Base-by-base conservation (phyloP, 768 basidiomycete species). In the Amyloporia xantha region DNA sequence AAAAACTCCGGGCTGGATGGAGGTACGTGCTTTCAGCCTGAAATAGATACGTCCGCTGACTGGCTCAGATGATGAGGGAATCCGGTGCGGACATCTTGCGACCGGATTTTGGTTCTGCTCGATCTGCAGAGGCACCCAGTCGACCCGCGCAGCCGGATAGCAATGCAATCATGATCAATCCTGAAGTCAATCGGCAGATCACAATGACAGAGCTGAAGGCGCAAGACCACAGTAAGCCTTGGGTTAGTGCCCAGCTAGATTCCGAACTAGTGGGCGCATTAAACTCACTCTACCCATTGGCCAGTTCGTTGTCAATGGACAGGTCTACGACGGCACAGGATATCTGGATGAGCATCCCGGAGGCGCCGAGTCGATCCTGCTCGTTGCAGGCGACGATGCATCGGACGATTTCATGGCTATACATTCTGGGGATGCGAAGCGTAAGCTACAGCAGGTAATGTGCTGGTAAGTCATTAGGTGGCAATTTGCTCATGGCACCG, bases 381-480 rank as follows among this genome's bases (percentile, higher is more conserved):
- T 77, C 17, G 72, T 76, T 9, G 79, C 79, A 1, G 79, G 79
- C 0, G 69, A 79, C 52, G 81, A 84, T 52, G 75, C 76, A 2
- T 76, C 78, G 1, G 81, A 83, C 12, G 81, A 84, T 50, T 84
- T 82, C 60, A 68, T 81, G 61, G 76, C 79, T 0, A 81, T 82
- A 45, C 81, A 81, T 60, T 77, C 75, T n/a, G 61, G 67, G 7
- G 75, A 76, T 48, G 78, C 73, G 2, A 72, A 68, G 46, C 50
- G 49, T 20, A 70, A 74, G 57, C 65, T 81, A 7, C 70, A 68
- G 0, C 68, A 73, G 54, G 76, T 65, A 38, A 7, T 7, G n/a
- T n/a, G n/a, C n/a, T n/a, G n/a, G n/a, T n/a, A n/a, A n/a, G n/a
- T n/a, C n/a, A n/a, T n/a, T n/a, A n/a, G n/a, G n/a, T n/a, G 7